phyloP scores from a whole-genome alignment of 2,329 filamentous ascomycete species.

The Stachybotrys chartarum region DNA sequence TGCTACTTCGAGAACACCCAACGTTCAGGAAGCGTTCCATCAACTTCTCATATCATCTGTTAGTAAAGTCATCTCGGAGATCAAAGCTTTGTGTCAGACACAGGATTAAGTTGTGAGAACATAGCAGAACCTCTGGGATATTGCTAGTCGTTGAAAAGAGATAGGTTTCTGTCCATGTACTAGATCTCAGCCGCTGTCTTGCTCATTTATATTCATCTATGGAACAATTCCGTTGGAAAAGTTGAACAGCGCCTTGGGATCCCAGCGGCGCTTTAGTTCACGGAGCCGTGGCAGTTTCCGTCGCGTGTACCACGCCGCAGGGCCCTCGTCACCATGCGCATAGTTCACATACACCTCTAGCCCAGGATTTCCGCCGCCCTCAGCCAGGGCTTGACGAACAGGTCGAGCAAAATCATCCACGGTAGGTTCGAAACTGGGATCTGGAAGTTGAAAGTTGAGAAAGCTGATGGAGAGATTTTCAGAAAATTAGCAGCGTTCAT shows the following conservation, averaged over 20 bases:
- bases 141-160: no score
- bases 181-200: no score
- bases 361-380: not conserved
- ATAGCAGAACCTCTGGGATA: no score
- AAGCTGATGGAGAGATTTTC: no score
- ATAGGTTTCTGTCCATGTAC: no score
- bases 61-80: no score
- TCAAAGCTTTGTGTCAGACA: no score
- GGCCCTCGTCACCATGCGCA: not conserved
- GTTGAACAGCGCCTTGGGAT: not conserved
- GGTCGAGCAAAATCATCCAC: not conserved
- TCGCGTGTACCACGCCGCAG: not conserved
- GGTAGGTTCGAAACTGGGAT: not conserved
- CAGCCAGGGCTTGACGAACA: not conserved
- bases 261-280: not conserved
- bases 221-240: not conserved
- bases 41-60: not conserved
- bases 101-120: no score
- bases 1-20: not conserved
- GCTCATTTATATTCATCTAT: no score
- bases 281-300: not conserved
- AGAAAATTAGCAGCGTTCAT: no score
- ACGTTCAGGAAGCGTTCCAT: not conserved
- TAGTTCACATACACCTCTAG: not conserved
- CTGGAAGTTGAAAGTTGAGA: no score